These are phyloP conservation scores for Musa beccarii DNA, from an alignment of 176 grass and related monocot species.

Conservation along the genomic window DNA sequence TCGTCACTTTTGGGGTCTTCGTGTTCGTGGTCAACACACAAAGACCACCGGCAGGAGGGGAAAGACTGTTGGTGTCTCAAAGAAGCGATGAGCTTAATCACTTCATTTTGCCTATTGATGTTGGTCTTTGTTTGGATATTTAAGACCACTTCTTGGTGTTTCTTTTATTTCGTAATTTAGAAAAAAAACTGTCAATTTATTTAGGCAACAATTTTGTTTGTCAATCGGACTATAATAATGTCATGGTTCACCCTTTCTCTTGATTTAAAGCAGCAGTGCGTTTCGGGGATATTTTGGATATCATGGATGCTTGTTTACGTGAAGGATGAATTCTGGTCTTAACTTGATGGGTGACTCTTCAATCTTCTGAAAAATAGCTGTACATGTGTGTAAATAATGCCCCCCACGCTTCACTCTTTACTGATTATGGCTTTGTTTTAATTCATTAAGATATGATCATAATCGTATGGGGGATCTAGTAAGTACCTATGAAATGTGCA, in stretches of 20 bases:
- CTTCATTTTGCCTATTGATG: neutral
- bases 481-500: no score
- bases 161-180: neutral
- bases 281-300: no score
- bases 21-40: conserved; percentile 89
- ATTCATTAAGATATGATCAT: no score
- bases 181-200: neutral
- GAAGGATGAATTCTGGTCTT: no score
- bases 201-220: neutral
- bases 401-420: no score
- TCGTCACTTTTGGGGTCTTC: conserved; percentile 90
- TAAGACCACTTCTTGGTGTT: neutral
- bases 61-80: conserved; percentile 95
- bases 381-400: no score
- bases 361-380: no score
- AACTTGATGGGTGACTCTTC: no score
- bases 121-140: neutral
- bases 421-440: no score
- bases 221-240: neutral
- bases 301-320: no score
- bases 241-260: neutral
- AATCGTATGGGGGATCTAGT: no score
- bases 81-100: conserved; percentile 61
- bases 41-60: conserved; percentile 89
- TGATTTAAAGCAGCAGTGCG: neutral